A percentile compares a stretch with the other conserved stretches of the same genome.
Evolutionary conservation across 768 basidiomycete species (phyloP).

Genomic region (Lentinula raphanica): DNA sequence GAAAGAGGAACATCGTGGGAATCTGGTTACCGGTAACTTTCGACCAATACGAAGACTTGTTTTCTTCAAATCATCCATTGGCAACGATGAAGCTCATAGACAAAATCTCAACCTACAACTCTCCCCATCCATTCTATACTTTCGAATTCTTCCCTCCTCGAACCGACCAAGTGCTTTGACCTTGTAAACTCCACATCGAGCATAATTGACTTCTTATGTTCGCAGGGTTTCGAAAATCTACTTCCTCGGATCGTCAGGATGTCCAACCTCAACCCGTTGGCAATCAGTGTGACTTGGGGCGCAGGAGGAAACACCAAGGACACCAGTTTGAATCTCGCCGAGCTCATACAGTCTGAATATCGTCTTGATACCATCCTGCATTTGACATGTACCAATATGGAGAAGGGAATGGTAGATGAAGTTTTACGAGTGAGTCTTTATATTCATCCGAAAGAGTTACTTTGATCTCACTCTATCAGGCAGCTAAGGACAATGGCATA

Average conservation of each 20-base stretch:
- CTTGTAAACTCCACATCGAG: constrained; percentile 1
- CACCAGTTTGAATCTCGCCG: constrained; percentile 81
- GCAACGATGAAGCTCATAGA: constrained; percentile 67
- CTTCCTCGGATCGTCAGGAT: constrained; percentile 83
- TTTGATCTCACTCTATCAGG: constrained; percentile 32
- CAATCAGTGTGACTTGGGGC: constrained; percentile 95
- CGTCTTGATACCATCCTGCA: constrained; percentile 87
- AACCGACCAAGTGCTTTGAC: constrained; percentile 67
- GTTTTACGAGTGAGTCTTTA: constrained; percentile 63
- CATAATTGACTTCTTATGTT: constrained; percentile 6
- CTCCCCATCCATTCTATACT: constrained; percentile 71
- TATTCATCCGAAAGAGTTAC: constrained; percentile 4
- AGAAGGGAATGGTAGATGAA: constrained; percentile 78
- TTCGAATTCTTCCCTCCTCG: constrained; percentile 98
- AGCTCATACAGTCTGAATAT: constrained; percentile 65
- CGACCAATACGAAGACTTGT: too few species aligned
- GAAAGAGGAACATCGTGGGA: too few species aligned
- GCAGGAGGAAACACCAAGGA: constrained; percentile 92
- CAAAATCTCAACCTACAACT: constrained; percentile 47
- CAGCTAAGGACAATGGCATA: constrained; percentile 76
- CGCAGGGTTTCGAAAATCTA: constrained; percentile 87
- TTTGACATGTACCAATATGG: constrained; percentile 96
- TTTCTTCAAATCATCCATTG: background rate
- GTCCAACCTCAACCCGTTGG: constrained; percentile 69
- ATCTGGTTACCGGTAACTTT: too few species aligned